phyloP scores from a whole-genome alignment of 1,284 basidiomycete genomes.

The Trichosporon inkin region DNA sequence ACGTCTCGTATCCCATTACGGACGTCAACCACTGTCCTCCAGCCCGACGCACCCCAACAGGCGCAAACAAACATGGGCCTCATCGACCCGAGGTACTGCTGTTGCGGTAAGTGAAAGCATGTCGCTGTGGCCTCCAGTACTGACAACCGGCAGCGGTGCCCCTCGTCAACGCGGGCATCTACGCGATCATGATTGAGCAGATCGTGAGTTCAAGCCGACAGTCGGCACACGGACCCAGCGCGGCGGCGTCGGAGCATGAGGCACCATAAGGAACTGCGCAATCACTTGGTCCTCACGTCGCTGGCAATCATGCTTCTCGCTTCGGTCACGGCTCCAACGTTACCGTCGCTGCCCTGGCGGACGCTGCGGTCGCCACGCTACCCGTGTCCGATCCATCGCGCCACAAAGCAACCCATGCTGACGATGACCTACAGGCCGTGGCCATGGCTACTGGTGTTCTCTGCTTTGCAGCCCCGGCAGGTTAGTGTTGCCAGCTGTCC shows the following conservation, averaged over 20 bases:
- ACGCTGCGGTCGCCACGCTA: background rate
- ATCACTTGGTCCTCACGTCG: background rate
- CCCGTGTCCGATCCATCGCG: background rate
- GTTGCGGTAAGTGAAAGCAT: constrained; percentile 38
- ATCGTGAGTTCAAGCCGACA: constrained; percentile 48
- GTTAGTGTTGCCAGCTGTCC: constrained; percentile 21
- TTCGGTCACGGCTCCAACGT: background rate
- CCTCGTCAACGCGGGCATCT: constrained; percentile 78
- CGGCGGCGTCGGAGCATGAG: background rate
- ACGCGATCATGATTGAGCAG: constrained; percentile 72
- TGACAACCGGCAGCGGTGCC: constrained; percentile 61
- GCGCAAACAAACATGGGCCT: constrained; percentile 13
- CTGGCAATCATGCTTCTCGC: background rate
- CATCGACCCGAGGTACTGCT: constrained; percentile 48
- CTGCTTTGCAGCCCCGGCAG: constrained; percentile 65
- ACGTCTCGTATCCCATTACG: background rate
- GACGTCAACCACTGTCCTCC: background rate
- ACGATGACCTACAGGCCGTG: constrained; percentile 48
- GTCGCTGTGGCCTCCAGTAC: background rate
- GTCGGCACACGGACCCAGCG: too few species aligned
- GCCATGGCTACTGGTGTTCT: constrained; percentile 70
- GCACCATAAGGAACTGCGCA: background rate
- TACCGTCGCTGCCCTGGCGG: background rate
- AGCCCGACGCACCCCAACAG: background rate
- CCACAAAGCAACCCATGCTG: background rate